These are phyloP conservation scores for Leptographium wingfieldii DNA, from an alignment of 2,329 filamentous ascomycete species.

Conservation along the genomic window DNA sequence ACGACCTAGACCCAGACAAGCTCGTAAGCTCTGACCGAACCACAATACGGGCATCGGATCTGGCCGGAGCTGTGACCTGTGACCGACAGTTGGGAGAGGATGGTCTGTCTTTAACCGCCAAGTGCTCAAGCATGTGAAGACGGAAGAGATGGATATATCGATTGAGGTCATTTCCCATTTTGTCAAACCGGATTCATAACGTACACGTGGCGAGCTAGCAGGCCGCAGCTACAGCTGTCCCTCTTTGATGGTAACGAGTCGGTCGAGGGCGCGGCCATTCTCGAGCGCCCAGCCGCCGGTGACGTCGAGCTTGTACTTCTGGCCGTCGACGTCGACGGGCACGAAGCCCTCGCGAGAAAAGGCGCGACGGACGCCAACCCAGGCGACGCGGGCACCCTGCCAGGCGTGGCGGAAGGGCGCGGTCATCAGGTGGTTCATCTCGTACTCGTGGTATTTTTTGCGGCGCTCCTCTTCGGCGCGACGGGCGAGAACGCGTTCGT, in stretches of 20 bases:
- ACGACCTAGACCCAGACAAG: not conserved
- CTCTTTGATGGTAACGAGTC: constrained; percentile 26
- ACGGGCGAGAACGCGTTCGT: constrained; percentile 17
- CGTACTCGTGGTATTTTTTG: constrained; percentile 32
- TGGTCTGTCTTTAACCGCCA: too few species aligned
- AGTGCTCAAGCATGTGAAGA: not conserved
- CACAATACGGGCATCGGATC: not conserved
- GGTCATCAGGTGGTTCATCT: constrained; percentile 43
- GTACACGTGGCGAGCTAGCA: not conserved
- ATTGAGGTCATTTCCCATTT: not conserved
- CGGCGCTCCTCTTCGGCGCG: constrained; percentile 25
- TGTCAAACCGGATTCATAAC: not conserved
- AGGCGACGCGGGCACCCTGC: constrained; percentile 28
- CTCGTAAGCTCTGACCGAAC: not conserved
- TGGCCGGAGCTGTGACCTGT: not conserved
- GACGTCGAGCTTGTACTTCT: constrained; percentile 44
- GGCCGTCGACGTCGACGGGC: constrained; percentile 32
- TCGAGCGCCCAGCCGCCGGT: constrained; percentile 45
- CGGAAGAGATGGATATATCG: too few species aligned
- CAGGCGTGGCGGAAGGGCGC: constrained; percentile 41
- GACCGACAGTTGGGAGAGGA: not conserved
- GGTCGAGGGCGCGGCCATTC: constrained; percentile 44
- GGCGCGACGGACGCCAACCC: constrained; percentile 33
- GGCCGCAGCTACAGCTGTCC: not conserved
- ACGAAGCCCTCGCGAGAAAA: constrained; percentile 46